Evolutionary conservation across 1,284 basidiomycete genomes (phyloP).

Genomic region (Chondrostereum purpureum): DNA sequence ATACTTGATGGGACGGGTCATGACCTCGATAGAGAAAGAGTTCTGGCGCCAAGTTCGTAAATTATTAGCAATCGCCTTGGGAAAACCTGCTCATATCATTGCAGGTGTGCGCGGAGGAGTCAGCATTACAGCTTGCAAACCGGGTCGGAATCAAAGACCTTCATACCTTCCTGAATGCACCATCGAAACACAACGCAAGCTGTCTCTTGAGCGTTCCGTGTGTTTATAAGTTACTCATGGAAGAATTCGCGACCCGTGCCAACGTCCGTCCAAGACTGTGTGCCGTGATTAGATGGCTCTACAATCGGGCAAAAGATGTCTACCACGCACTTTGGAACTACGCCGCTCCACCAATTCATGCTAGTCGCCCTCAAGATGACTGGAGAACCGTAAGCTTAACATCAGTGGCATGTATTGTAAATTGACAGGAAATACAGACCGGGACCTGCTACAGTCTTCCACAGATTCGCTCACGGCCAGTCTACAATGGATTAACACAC

Average conservation of each 20-base stretch:
- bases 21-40: too few relatives aligned
- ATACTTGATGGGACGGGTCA: too few relatives aligned
- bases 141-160: constrained; percentile 10
- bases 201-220: constrained; percentile 7
- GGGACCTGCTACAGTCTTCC: constrained; percentile 21
- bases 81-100: too few relatives aligned
- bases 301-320: not conserved
- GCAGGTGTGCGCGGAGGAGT: constrained; percentile 21
- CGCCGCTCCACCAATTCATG: not conserved
- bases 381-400: constrained; percentile 5
- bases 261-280: too few relatives aligned
- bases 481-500: constrained; percentile 17
- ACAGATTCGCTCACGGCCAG: constrained; percentile 18
- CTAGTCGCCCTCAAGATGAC: not conserved
- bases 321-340: not conserved
- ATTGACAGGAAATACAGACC: constrained; percentile 14
- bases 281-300: not conserved
- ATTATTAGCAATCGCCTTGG: too few relatives aligned
- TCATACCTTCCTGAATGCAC: constrained; percentile 8
- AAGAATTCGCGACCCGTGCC: not conserved
- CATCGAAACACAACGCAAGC: constrained; percentile 7
- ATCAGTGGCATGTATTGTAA: not conserved
- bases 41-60: too few relatives aligned
- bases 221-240: constrained; percentile 3
- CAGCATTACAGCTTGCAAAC: constrained; percentile 17